Evolutionary conservation across 2,329 filamentous ascomycete species (phyloP), one percentile per base, ranked within the genome.

Genomic region (Phyllosticta paracitricarpa): DNA sequence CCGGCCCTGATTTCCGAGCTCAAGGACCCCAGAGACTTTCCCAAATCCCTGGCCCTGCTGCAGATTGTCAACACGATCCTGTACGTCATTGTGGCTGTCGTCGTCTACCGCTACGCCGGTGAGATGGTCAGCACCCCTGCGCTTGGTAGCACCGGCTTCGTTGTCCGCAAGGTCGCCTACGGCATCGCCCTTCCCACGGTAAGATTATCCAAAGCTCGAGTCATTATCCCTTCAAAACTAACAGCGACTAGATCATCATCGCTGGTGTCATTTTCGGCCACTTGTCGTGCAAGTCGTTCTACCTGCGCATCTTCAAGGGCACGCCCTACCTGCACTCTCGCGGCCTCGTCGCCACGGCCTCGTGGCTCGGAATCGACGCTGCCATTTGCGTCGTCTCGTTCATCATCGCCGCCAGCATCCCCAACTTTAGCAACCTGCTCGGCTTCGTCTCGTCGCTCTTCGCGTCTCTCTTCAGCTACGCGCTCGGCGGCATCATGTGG

Each of bases 251-350:
- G 28, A 89, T 89, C 65, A 79, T 90, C 63, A 85, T 91, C 61
- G 85, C 86, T 0, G 87, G 87, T 60, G 85, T 88, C 22, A 88
- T 91, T 68, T 87, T 88, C 71, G 85, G 82, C 26, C 84, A 88
- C 64, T 83, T 89, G 2, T 84, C 85, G 8, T 79, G 80, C 57
- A 87, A 87, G 67, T 87, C 87, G 69, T 78, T 89, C 65, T 71
- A 73, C 88, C 87, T 71, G 75, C 83, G 56, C 81, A 84, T 61
- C 69, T 87, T 59, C 85, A 86, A 75, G 73, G 79, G 59, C 78
- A 61, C 59, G 54, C 40, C 52, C 22, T 61, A 61, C 59, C 59
- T 61, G 22, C 83, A 69, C 82, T 82, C 57, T 1, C 72, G 72
- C 60, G 73, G 73, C 67, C 75, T 67, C 66, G 75, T 73, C 64